A percentile compares a stretch with the other conserved stretches of the same genome.
Evolutionary conservation across 1,284 basidiomycete species (phyloP).

Genomic region (Takashimella koratensis): DNA sequence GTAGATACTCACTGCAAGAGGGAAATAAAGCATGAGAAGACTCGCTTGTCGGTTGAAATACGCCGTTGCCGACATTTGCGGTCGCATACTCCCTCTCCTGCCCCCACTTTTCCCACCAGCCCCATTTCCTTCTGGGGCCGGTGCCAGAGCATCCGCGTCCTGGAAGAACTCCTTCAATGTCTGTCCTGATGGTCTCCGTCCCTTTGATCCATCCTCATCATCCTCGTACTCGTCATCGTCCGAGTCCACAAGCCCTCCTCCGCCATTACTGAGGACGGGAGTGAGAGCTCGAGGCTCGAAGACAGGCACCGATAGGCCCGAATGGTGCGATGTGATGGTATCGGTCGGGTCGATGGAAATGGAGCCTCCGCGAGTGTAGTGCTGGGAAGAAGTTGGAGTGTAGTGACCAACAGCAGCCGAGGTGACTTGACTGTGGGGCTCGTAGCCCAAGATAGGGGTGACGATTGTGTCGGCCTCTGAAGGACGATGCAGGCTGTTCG

Average conservation of each 20-base stretch:
- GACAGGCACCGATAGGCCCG: background rate
- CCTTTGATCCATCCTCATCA: background rate
- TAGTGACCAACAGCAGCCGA: background rate
- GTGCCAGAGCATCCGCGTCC: background rate
- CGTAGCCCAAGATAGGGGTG: conserved; percentile 14
- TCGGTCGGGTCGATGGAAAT: background rate
- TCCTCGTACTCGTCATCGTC: background rate
- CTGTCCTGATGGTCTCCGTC: background rate
- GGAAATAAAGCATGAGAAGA: conserved; percentile 47
- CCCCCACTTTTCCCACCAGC: background rate
- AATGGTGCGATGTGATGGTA: background rate
- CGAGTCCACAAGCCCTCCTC: background rate
- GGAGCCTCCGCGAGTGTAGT: background rate
- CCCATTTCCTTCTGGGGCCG: background rate
- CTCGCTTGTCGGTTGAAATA: conserved; percentile 48
- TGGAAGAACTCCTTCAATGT: conserved; percentile 8
- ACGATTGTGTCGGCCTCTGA: conserved; percentile 22
- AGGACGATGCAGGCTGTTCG: conserved; percentile 10
- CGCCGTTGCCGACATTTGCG: conserved; percentile 33
- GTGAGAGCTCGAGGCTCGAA: background rate
- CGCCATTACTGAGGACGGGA: background rate
- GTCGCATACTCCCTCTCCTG: background rate
- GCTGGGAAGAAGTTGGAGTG: background rate
- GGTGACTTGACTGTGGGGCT: background rate
- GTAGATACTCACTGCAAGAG: conserved; percentile 36